Base-by-base conservation (phyloP, 768 basidiomycete genomes). In the Boletus sp. region DNA sequence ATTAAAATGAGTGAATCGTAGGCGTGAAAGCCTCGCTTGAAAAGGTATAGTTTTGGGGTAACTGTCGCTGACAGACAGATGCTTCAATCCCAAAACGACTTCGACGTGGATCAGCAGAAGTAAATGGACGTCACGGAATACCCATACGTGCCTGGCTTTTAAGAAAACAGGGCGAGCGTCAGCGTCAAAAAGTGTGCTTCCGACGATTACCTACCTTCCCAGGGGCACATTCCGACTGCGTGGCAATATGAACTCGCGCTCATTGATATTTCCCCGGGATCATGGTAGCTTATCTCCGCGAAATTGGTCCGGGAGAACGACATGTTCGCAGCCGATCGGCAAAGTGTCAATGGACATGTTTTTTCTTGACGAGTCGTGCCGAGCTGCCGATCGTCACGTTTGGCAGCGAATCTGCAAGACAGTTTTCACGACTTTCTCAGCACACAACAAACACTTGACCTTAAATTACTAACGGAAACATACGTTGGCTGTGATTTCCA, bases 251-350 rank as follows among this genome's bases (percentile, higher is more conserved):
- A 47, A 57, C 4, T 48, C n/a, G 18, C 30, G 33, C 30, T 36
- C 54, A 36, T 54, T 48, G 47, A 24, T 24, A 39, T 50, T 52
- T 49, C 17, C 7, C 54, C 37, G 44, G 51, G 36, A 48, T 29
- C 36, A 41, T 40, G 47, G 48, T 44, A 40, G 39, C 37, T 59
- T 54, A 68, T 67, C 67, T 69, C 67, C 67, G 68, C 67, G 60
- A 66, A 64, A 55, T 55, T 57, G 52, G 48, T n/a, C 17, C 28
- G 17, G 39, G 35, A 36, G 44, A 54, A 32, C 28, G 18, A 32
- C 20, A 32, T 7, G 32, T 29, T 35, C 9, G n/a, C 29, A 64
- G 51, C 59, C 63, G 63, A 54, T 37, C 56, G 52, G 54, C 48
- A 59, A 58, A 28, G 35, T 39, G 2, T 2, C 24, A n/a, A 17